A percentile compares a stretch with the other conserved stretches of the same genome.
phyloP scores from a whole-genome alignment of 306 rosid species.

The Dalbergia oliveri region DNA sequence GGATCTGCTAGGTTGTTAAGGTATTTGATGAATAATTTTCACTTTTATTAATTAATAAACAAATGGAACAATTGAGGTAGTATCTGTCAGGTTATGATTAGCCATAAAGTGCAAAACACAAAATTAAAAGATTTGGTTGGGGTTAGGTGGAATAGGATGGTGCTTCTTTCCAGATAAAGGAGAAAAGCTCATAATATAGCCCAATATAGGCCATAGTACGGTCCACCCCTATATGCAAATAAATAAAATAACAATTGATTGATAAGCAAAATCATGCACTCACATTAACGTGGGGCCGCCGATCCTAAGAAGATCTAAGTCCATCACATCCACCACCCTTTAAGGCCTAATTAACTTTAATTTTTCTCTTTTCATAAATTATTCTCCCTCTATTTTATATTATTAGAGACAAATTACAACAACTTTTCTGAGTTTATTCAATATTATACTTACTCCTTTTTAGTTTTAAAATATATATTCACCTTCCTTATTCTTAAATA shows the following conservation, averaged over 20 bases:
- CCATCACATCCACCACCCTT: conserved; percentile 15
- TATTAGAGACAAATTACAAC: too few relatives aligned
- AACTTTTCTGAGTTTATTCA: too few relatives aligned
- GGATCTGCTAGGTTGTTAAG: conserved; percentile 35
- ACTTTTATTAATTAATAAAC: neutral
- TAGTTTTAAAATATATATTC: too few relatives aligned
- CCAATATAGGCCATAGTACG: conserved; percentile 43
- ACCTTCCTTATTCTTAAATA: too few relatives aligned
- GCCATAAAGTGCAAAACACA: conserved; percentile 49
- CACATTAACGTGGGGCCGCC: conserved; percentile 48
- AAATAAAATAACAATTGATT: neutral
- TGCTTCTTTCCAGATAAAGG: conserved; percentile 15
- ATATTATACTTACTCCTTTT: too few relatives aligned
- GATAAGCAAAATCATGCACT: conserved; percentile 43
- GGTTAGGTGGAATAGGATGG: conserved; percentile 55
- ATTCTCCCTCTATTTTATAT: too few relatives aligned
- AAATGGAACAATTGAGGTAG: conserved; percentile 35
- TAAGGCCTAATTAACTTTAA: neutral
- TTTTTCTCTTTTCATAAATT: too few relatives aligned
- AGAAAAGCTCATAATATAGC: conserved; percentile 39
- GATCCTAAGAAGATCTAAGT: conserved; percentile 39
- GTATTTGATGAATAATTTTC: conserved; percentile 4
- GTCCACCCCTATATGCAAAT: conserved; percentile 47
- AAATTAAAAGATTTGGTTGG: conserved; percentile 58
- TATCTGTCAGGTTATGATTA: conserved; percentile 51